These are phyloP conservation scores for Coffea humblotiana DNA, from an alignment of 305 asterid genomes.

Conservation along the genomic window DNA sequence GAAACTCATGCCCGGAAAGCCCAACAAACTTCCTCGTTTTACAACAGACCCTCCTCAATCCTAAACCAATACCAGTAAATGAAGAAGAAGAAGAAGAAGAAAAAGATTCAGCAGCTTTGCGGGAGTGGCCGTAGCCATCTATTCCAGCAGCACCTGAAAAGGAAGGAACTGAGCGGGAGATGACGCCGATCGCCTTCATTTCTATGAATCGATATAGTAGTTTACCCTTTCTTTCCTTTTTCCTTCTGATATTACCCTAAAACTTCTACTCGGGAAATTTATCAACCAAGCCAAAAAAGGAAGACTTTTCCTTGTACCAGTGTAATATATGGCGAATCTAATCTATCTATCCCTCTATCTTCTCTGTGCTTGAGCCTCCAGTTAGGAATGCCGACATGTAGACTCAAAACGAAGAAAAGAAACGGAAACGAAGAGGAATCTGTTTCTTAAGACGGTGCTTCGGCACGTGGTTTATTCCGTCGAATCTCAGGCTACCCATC, in stretches of 20 bases:
- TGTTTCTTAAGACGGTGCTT: background rate
- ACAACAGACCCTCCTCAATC: background rate
- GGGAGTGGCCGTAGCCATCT: background rate
- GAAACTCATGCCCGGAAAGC: background rate
- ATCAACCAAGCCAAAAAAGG: background rate
- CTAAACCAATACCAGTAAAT: background rate
- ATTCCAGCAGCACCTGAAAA: background rate
- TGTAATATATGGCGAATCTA: too few species aligned
- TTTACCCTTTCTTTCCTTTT: background rate
- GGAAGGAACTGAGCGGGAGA: slow-evolving; percentile 3
- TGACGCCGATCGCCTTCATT: slow-evolving; percentile 16
- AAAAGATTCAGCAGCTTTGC: background rate
- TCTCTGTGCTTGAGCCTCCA: too few species aligned
- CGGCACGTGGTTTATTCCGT: slow-evolving; percentile 21
- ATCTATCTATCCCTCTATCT: too few species aligned
- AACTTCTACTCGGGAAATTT: too few species aligned
- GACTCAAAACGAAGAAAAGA: too few species aligned
- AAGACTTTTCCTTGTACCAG: background rate
- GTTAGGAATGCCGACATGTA: too few species aligned
- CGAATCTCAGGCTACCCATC: background rate
- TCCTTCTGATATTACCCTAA: too few species aligned
- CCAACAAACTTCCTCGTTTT: background rate
- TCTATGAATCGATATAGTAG: background rate
- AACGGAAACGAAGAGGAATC: background rate
- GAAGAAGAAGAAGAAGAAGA: background rate